phyloP scores from a whole-genome alignment of 257 asterid species.

The Henckelia pumila region DNA sequence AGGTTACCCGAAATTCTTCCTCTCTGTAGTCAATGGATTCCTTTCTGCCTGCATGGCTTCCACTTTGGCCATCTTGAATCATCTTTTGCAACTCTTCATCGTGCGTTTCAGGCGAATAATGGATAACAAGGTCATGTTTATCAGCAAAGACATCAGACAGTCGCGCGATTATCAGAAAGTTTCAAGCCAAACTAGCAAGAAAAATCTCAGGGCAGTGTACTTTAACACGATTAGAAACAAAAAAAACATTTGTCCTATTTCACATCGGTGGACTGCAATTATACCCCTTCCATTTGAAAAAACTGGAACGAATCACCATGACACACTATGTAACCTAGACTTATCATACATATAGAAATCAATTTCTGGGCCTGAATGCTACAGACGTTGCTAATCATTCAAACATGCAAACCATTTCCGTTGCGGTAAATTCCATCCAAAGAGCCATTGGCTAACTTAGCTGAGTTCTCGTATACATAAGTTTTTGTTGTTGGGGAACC shows the following conservation, averaged over 20 bases:
- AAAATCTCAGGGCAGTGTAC: background rate
- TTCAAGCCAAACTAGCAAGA: background rate
- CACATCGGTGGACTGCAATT: background rate
- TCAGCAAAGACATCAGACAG: background rate
- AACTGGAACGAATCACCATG: background rate
- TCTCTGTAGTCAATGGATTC: background rate
- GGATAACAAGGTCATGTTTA: background rate
- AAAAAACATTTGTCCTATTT: background rate
- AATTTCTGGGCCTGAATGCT: background rate
- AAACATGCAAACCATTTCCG: conserved; percentile 67
- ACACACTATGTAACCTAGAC: background rate
- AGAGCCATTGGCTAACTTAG: conserved; percentile 51
- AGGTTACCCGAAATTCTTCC: background rate
- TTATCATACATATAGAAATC: background rate
- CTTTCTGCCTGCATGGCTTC: background rate
- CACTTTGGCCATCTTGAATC: background rate
- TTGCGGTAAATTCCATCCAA: conserved; percentile 53
- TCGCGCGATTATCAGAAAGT: background rate
- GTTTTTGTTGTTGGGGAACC: conserved; percentile 46
- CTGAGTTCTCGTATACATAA: conserved; percentile 42
- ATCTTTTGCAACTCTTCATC: background rate
- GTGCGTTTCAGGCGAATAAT: background rate
- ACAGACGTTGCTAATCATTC: conserved; percentile 16
- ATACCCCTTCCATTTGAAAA: background rate
- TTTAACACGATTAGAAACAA: background rate